A percentile compares a stretch with the other conserved stretches of the same genome.
Conservation (phyloP, 768 basidiomycete genomes). For the Pulveroboletus sp. region DNA sequence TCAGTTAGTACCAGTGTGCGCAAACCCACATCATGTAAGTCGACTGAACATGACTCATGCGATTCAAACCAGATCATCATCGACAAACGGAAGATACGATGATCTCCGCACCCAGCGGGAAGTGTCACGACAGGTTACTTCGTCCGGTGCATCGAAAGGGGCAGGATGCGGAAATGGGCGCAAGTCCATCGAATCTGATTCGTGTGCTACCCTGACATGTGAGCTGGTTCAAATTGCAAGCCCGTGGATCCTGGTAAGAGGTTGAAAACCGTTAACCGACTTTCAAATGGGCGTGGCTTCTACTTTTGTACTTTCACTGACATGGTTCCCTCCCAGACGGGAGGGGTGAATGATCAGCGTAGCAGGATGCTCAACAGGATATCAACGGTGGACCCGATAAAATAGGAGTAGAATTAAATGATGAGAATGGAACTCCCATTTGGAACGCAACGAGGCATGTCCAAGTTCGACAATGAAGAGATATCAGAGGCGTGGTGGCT, state of each 20-base stretch:
- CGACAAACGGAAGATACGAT: neutral
- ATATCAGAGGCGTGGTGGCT: slow-evolving; percentile 5
- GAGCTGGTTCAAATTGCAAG: slow-evolving; percentile 1
- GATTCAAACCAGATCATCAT: slow-evolving; percentile 6
- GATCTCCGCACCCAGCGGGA: neutral
- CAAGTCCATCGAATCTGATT: no score
- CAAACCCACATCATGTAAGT: neutral
- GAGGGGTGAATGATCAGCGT: slow-evolving; percentile 14
- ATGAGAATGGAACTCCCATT: neutral
- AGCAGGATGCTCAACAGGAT: neutral
- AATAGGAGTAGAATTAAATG: neutral
- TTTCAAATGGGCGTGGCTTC: slow-evolving; percentile 6
- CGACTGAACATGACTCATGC: neutral
- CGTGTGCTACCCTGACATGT: neutral
- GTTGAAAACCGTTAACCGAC: slow-evolving; percentile 1
- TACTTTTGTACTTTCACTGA: slow-evolving; percentile 7
- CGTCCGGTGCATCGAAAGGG: neutral
- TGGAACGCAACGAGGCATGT: slow-evolving; percentile 18
- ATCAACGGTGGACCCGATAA: neutral
- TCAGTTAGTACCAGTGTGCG: neutral
- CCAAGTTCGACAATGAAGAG: neutral
- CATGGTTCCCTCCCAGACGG: neutral
- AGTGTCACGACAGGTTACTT: neutral
- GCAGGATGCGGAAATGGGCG: neutral
- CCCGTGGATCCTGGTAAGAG: slow-evolving; percentile 3